Base-by-base conservation (phyloP, 2,329 filamentous ascomycete genomes). In the Verticillium longisporum region DNA sequence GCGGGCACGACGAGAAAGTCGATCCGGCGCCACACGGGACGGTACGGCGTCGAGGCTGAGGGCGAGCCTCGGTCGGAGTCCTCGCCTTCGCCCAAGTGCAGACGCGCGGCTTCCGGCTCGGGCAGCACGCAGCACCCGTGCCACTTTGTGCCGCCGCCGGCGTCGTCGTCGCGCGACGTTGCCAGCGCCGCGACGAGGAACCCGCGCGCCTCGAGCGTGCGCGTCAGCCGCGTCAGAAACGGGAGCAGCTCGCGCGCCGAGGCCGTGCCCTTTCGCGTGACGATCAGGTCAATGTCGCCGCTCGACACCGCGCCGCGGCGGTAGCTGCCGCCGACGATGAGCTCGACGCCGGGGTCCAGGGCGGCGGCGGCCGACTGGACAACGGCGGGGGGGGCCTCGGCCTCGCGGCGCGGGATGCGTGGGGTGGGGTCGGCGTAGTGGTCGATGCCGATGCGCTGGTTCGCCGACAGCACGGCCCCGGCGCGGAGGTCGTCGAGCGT, bases 1-100 rank as follows among this genome's bases (percentile, higher is more conserved):
- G 87, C 87, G 0, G 93, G 92, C 1, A 97, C 93, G 4, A 96
- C 82, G 1, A 97, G 78, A 21, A 97, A 83, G 70, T 97, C 93
- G 63, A 97, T 88, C 1, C 92, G 84, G 9, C 92, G 83, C 92
- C 92, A 97, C 1, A 83, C 71, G 0, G 78, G 77, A 4, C 69
- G 70, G 58, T 75, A 72, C n/a, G 66, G 13, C 13, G 26, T 26
- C 26, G 26, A 3, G 26, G 26, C 3, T 26, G 26, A 26, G 26
- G 26, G 26, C 26, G 26, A 26, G 26, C 26, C 26, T 26, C 26
- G 26, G 3, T 26, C 26, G 26, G 26, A 26, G 26, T 4, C 26
- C 26, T 3, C 38, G 18, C 38, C 62, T 3, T 70, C 61, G 7
- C 70, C 69, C 55, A 73, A 63, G 69, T 45, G 38, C 14, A 45